Base-by-base conservation (phyloP, 768 basidiomycete genomes). In the Boletus vinaceobasis region DNA sequence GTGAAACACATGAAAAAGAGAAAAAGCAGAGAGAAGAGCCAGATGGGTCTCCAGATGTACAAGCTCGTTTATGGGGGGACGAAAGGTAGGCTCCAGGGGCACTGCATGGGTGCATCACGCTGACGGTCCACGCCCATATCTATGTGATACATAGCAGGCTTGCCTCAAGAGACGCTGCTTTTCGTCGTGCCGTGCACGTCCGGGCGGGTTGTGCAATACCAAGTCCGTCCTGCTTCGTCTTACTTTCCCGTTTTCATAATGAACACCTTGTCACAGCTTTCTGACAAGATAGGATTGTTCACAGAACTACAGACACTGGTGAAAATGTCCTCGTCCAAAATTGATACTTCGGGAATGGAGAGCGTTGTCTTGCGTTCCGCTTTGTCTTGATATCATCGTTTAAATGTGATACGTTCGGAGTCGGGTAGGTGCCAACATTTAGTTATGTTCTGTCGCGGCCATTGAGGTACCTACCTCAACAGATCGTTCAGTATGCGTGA, bases 101-200 rank as follows among this genome's bases (percentile, higher is more conserved):
- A 14, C 9, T 27, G 15, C 1, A 32, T 21, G 5, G 43, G 29
- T 27, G 49, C 45, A 14, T 43, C 23, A 19, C 11, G 49, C 27
- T 10, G 8, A 21, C 1, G 19, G 39, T 27, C 1, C 8, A 7
- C 15, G 21, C 26, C 50, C 43, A 45, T 10, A 10, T 37, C 4
- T 3, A n/a, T 35, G 23, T 19, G 39, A 43, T 40, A 17, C 9
- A 9, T n/a, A 60, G 48, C 11, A 19, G 47, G 15, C 7, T 38
- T 52, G 0, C 49, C 56, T 29, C 43, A 48, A 45, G 87, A 88
- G 63, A 90, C 88, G 0, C 63, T 92, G 1, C 82, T 94, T 65
- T 93, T 83, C 65, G 85, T 86, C 2, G 77, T 87, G 32, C 87
- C 89, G 0, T 87, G 84, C 60, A 90, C 89, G 0, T 93, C 90